Base-by-base conservation (phyloP, 176 grass and related monocot genomes). In the Eleusine coracana region DNA sequence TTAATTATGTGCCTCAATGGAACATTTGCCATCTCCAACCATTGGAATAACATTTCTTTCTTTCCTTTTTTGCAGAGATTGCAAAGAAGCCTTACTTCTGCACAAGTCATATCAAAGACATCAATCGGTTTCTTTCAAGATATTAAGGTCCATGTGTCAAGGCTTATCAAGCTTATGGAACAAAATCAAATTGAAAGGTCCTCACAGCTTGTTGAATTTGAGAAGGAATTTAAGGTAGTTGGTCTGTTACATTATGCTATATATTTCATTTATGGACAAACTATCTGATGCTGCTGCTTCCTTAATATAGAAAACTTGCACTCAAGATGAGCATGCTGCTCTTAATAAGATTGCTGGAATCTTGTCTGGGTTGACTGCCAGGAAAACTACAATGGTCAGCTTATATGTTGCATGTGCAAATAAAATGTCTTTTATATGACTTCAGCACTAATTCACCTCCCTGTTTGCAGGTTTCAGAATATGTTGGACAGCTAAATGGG, bases 71-170 rank as follows among this genome's bases (percentile, higher is more conserved):
- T 56, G 59, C 65, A 97, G 94, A 83, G 29, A 74, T 44, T 90
- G 80, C 83, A 84, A 84, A 92, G 88, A 68, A 90, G 49, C 85
- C 92, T 97, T 92, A 46, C 37, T 76, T 90, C 83, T 48, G 91
- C 92, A 77, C 87, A 89, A 84, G 75, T 56, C 70, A 97, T 97
- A 56, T 97, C 94, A 38, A 88, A 80, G 92, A 88, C 76, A 84
- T 87, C 85, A 63, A 42, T 85, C 31, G 61, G 85, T 79, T 92
- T 94, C 78, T 94, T 92, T 37, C 41, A 76, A 62, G 69, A 90
- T 84, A 82, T 94, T 59, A 88, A 63, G 63, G 59, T 5, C 14
- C 86, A 77, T 62, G 80, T 74, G 25, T 84, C 83, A 82, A 88
- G 42, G 56, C 66, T 92, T 76, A 83, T 84, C 29, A 77, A 83